These are phyloP conservation scores for Halophytophthora batemanensis DNA, from an alignment of 352 stramenopile genomes.

Conservation along the genomic window DNA sequence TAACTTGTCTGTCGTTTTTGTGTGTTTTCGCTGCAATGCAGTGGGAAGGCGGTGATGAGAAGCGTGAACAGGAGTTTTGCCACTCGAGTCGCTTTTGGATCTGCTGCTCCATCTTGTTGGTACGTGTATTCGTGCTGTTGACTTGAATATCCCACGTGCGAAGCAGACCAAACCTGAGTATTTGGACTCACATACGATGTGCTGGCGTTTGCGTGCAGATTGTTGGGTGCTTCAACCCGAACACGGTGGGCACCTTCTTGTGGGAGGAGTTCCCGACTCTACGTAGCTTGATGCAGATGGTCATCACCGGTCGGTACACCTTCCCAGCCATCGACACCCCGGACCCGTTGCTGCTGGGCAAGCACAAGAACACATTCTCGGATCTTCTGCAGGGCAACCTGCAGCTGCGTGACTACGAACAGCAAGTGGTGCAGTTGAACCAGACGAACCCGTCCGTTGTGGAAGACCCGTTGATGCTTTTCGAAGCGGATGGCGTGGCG, in stretches of 20 bases:
- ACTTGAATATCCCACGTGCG: no score
- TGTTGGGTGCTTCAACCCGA: slow-evolving; percentile 70
- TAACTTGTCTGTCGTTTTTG: slow-evolving; percentile 2
- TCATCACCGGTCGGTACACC: slow-evolving; percentile 71
- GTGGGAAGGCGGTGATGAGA: slow-evolving; percentile 47
- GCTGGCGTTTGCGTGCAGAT: slow-evolving; percentile 20
- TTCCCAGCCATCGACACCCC: slow-evolving; percentile 58
- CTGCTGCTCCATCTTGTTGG: slow-evolving; percentile 79
- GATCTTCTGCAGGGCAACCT: slow-evolving; percentile 57
- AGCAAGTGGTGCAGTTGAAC: slow-evolving; percentile 54
- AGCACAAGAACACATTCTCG: slow-evolving; percentile 45
- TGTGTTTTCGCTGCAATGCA: slow-evolving; percentile 17
- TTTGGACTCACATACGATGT: no score
- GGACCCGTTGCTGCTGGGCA: slow-evolving; percentile 64
- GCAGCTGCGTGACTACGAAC: slow-evolving; percentile 70
- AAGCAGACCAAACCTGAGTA: no score
- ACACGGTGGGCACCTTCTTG: slow-evolving; percentile 70
- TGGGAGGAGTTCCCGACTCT: slow-evolving; percentile 76
- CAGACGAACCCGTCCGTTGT: slow-evolving; percentile 35
- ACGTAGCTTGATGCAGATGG: slow-evolving; percentile 83
- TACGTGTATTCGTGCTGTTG: slow-evolving; percentile 18
- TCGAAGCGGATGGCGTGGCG: slow-evolving; percentile 62
- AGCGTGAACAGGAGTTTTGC: slow-evolving; percentile 73
- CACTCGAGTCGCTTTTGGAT: slow-evolving; percentile 84
- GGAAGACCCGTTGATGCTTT: slow-evolving; percentile 71